These are phyloP conservation scores for Penicillium capsulatum DNA, from an alignment of 2,329 filamentous ascomycete genomes.

Conservation along the genomic window DNA sequence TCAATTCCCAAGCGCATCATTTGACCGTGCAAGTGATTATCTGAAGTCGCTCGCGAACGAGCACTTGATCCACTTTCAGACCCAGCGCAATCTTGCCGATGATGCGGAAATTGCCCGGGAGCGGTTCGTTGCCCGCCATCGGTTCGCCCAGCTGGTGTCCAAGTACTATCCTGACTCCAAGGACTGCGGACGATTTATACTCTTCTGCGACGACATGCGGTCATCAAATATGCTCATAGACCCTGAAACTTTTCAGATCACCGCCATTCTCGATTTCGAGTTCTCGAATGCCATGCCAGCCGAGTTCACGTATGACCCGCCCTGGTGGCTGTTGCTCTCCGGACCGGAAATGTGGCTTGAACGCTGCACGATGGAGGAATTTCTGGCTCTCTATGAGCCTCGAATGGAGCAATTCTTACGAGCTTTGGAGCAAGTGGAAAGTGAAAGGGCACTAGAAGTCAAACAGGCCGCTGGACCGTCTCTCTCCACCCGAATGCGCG, in stretches of 20 bases:
- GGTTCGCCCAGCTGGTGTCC: slow-evolving; percentile 31
- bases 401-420: slow-evolving; percentile 23
- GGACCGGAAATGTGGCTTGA: slow-evolving; percentile 18
- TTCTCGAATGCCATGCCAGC: slow-evolving; percentile 22
- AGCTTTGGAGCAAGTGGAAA: slow-evolving; percentile 22
- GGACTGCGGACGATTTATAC: slow-evolving; percentile 32
- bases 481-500: slow-evolving; percentile 23
- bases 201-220: slow-evolving; percentile 35
- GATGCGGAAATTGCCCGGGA: slow-evolving; percentile 25
- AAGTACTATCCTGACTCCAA: slow-evolving; percentile 24
- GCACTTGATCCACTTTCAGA: slow-evolving; percentile 11
- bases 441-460: slow-evolving; percentile 8
- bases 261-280: slow-evolving; percentile 33
- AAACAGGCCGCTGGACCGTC: slow-evolving; percentile 12
- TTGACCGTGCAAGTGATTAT: slow-evolving; percentile 32
- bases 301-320: slow-evolving; percentile 17
- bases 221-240: slow-evolving; percentile 25
- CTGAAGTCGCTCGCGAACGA: slow-evolving; percentile 21
- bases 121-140: slow-evolving; percentile 34
- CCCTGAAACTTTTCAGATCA: slow-evolving; percentile 14
- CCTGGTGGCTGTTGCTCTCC: slow-evolving; percentile 21
- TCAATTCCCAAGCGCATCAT: slow-evolving; percentile 29
- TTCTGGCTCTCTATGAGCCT: slow-evolving; percentile 23
- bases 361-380: slow-evolving; percentile 18
- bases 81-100: slow-evolving; percentile 31